Conservation (phyloP, 2,329 filamentous ascomycete species). For the Penicillium thymicola region DNA sequence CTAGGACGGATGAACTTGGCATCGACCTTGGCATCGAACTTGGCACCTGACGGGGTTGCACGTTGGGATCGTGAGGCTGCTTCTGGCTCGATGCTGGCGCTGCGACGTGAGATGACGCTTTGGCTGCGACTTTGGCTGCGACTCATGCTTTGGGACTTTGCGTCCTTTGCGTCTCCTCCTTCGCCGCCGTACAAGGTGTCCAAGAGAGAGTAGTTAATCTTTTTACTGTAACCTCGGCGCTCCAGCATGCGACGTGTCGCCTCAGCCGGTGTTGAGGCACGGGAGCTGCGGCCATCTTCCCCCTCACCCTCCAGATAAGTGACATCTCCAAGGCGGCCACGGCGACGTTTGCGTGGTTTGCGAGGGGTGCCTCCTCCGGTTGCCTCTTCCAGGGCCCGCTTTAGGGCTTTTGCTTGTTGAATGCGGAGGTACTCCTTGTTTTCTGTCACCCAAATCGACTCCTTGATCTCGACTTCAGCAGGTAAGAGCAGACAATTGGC, state of each 20-base stretch:
- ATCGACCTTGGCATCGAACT: constrained; percentile 18
- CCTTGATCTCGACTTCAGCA: constrained; percentile 76
- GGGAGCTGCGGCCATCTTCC: constrained; percentile 61
- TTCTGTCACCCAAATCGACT: constrained; percentile 88
- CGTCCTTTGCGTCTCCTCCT: constrained; percentile 28
- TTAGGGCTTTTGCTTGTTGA: constrained; percentile 78
- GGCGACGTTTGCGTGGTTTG: constrained; percentile 51
- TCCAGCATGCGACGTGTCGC: constrained; percentile 67
- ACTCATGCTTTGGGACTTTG: constrained; percentile 29
- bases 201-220: constrained; percentile 63
- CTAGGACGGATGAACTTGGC: constrained; percentile 15
- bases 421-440: constrained; percentile 91
- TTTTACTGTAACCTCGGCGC: constrained; percentile 66
- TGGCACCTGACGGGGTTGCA: constrained; percentile 16
- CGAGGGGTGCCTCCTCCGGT: constrained; percentile 37
- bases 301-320: constrained; percentile 46
- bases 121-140: constrained; percentile 36
- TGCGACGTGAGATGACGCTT: constrained; percentile 32
- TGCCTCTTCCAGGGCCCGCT: constrained; percentile 62
- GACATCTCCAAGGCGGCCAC: constrained; percentile 47
- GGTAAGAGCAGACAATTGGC: constrained; percentile 70
- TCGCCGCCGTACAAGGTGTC: constrained; percentile 42
- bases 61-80: constrained; percentile 14
- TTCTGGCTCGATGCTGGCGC: constrained; percentile 27
- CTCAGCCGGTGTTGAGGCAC: constrained; percentile 66